Percentiles rank a stretch among this genome's conserved stretches.
phyloP scores from a whole-genome alignment of 2,329 filamentous ascomycete species.

The Triangularia verruculosa region DNA sequence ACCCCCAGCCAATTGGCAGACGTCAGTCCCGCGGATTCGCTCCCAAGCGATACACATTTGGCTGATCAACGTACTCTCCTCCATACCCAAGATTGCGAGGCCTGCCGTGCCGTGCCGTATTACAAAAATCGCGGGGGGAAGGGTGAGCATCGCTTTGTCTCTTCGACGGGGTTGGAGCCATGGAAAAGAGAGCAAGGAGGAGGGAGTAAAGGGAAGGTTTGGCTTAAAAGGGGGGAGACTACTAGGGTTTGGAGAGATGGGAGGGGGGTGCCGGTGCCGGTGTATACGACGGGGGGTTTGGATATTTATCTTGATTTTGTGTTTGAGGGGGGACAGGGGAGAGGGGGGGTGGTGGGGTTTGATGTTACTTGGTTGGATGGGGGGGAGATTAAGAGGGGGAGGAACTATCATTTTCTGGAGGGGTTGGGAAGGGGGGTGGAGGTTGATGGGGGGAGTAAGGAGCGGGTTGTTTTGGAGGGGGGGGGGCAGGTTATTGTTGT shows the following conservation, averaged over 20 bases:
- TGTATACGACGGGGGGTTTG: not conserved
- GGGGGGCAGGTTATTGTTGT: constrained; percentile 19
- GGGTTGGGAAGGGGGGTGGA: not conserved
- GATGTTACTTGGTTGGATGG: constrained; percentile 3
- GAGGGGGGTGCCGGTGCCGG: not conserved
- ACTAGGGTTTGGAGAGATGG: not conserved
- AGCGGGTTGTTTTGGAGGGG: constrained; percentile 8
- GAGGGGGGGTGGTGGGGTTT: not conserved
- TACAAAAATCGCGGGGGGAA: not conserved
- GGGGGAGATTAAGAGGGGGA: not conserved
- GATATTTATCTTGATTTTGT: not conserved
- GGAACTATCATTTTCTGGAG: not conserved
- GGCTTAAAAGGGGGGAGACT: not conserved
- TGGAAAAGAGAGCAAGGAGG: too few species aligned
- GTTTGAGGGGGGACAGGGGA: not conserved
- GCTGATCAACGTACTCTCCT: too few species aligned
- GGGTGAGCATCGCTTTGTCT: too few species aligned
- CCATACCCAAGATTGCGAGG: too few species aligned
- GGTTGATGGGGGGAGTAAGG: constrained; percentile 9
- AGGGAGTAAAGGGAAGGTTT: not conserved
- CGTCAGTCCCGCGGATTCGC: not conserved
- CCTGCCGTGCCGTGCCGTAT: too few species aligned
- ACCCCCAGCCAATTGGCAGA: not conserved
- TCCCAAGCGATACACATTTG: too few species aligned
- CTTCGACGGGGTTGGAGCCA: too few species aligned